Evolutionary conservation across 179 eudicot genomes (phyloP), one percentile per base, ranked within the genome.

Genomic region (Gypsophila paniculata): DNA sequence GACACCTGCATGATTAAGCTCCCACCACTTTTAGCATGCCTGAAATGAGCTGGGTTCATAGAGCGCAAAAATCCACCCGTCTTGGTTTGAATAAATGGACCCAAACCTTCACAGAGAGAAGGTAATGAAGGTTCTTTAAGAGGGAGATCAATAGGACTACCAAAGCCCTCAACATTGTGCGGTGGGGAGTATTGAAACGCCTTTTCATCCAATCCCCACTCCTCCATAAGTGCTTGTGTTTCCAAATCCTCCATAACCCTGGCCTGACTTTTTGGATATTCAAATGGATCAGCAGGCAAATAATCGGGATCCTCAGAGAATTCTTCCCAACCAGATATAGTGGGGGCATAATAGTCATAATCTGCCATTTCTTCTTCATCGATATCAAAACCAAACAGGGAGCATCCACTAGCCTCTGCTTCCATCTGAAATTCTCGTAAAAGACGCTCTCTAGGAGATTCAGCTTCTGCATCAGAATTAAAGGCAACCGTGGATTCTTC

Each of bases 1-100:
- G 99, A 94, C 73, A 90, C 96, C 84, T 94, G 99, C 99, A 94
- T 92, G 74, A 90, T 83, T 77, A 92, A 85, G 79, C 80, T 85
- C 68, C 97, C 97, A 44, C 91, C 87, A 79, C 79, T 86, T 76
- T 87, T 87, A 8, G 96, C 87, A 71, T 82, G 80, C 71, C 71
- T 82, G 78, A 94, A 91, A 68, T 84, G 88, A 22, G 68, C 67
- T 36, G 97, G 94, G 79, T 84, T 90, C 99, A 94, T 94, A 58
- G 99, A 85, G 51, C 99, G 90, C 74, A 91, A 69, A 80, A 94
- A 94, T 7, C 99, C 99, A 51, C 99, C 99, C 38, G 85, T 77
- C 71, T 80, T 80, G 0, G 99, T 94, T 85, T 87, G 90, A 65
- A 88, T 54, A 75, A 85, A 83, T 51, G 99, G 86, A 23, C 94